These are phyloP conservation scores for Candida odintsovae DNA, from an alignment of 805 yeast species.

Conservation along the genomic window DNA sequence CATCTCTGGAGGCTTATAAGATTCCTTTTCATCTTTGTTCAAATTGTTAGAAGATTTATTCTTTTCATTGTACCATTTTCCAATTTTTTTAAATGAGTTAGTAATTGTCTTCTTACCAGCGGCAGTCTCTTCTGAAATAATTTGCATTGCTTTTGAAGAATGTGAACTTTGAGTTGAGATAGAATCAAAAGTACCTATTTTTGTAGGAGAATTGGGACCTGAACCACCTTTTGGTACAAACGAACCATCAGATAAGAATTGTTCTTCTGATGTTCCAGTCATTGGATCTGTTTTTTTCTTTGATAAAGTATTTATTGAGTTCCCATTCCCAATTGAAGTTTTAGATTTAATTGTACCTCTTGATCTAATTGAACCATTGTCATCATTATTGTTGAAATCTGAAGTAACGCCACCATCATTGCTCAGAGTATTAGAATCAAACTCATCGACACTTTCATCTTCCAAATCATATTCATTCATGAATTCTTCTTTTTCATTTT, in stretches of 20 bases:
- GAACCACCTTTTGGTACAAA: constrained; percentile 14
- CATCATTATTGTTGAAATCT: constrained; percentile 6
- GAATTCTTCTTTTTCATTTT: constrained; percentile 6
- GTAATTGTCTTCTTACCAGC: constrained; percentile 34
- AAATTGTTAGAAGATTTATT: constrained; percentile 20
- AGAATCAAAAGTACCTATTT: constrained; percentile 11
- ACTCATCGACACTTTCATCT: constrained; percentile 1
- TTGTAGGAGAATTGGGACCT: constrained; percentile 1
- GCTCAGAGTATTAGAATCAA: constrained; percentile 1
- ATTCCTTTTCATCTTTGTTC: constrained; percentile 1
- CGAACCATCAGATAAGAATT: constrained; percentile 24
- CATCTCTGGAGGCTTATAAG: constrained; percentile 57
- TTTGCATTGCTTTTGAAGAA: constrained; percentile 16
- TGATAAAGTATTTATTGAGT: not conserved
- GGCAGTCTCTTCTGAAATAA: constrained; percentile 21
- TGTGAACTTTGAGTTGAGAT: constrained; percentile 8
- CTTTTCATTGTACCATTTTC: constrained; percentile 62
- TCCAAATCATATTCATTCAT: constrained; percentile 5
- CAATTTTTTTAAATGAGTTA: constrained; percentile 50
- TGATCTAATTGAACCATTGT: constrained; percentile 12
- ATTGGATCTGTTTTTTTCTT: constrained; percentile 20
- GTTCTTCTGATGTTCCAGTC: constrained; percentile 22
- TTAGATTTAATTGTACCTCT: constrained; percentile 3
- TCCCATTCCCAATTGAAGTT: constrained; percentile 4
- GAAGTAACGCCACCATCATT: constrained; percentile 3